These are phyloP conservation scores for Gnetum montanum DNA, from an alignment of 75 land plant species.

Conservation along the genomic window DNA sequence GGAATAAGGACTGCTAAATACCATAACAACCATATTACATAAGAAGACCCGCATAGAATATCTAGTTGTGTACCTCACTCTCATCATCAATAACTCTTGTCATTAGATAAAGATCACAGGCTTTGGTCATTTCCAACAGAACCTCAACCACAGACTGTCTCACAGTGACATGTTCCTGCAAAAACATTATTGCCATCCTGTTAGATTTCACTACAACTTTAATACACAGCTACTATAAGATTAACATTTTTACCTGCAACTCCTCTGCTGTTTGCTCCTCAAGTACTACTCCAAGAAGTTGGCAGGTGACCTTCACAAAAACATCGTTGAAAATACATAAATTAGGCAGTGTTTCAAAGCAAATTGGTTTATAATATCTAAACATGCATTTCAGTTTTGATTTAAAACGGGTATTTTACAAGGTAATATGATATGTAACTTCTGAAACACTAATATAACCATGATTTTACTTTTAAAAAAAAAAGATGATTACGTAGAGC, in stretches of 20 bases:
- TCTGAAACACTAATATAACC: neutral
- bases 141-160: constrained; percentile 74
- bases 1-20: no score
- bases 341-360: neutral
- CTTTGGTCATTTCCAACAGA: constrained; percentile 71
- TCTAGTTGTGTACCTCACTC: constrained; percentile 60
- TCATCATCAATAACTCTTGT: constrained; percentile 82
- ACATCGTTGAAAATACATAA: neutral
- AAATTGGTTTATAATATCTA: neutral
- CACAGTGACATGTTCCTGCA: constrained; percentile 79
- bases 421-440: no score
- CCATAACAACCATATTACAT: no score
- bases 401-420: neutral
- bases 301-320: constrained; percentile 73
- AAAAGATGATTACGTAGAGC: neutral
- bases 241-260: constrained; percentile 48
- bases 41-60: no score
- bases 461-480: neutral
- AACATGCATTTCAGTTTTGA: neutral
- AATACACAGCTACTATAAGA: neutral
- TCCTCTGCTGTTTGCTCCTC: constrained; percentile 78
- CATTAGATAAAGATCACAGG: constrained; percentile 89
- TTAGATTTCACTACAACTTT: neutral
- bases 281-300: constrained; percentile 77
- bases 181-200: neutral